phyloP scores from a whole-genome alignment of 108 stramenopile species.

The Skeletonema tropicum region DNA sequence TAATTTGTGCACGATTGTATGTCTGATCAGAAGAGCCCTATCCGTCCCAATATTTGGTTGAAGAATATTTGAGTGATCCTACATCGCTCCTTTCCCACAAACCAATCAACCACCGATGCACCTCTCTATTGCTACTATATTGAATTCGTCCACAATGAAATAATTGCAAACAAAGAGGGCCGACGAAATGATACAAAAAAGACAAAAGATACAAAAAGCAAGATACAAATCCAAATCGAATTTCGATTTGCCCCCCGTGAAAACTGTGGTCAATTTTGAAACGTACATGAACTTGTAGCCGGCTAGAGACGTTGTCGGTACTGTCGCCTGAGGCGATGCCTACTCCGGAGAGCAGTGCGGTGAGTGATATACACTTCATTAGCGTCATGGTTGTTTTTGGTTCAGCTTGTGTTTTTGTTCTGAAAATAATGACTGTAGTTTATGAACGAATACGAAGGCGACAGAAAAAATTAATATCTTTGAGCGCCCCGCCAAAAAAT shows the following conservation, averaged over 20 bases:
- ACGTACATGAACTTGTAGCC: slow-evolving; percentile 84
- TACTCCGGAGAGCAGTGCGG: slow-evolving; percentile 19
- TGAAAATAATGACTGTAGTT: not conserved
- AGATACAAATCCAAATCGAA: not conserved
- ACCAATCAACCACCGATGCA: not conserved
- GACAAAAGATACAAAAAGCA: not conserved
- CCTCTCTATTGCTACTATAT: not conserved
- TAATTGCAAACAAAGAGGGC: not conserved
- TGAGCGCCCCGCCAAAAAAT: no score
- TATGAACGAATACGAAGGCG: not conserved
- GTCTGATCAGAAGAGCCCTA: not conserved
- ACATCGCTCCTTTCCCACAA: not conserved
- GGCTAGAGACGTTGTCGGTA: slow-evolving; percentile 73
- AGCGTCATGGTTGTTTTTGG: slow-evolving; percentile 22
- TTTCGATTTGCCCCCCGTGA: not conserved
- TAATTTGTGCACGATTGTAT: not conserved
- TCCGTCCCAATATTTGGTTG: not conserved
- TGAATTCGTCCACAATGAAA: not conserved
- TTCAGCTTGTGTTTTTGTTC: not conserved
- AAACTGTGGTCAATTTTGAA: not conserved
- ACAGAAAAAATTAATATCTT: not conserved
- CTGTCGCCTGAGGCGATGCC: slow-evolving; percentile 25
- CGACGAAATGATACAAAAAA: not conserved
- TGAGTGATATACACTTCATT: slow-evolving; percentile 15
- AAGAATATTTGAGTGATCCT: not conserved